Base-by-base conservation (phyloP, 1,139 yeast genomes). In the Candida gigantensis region DNA sequence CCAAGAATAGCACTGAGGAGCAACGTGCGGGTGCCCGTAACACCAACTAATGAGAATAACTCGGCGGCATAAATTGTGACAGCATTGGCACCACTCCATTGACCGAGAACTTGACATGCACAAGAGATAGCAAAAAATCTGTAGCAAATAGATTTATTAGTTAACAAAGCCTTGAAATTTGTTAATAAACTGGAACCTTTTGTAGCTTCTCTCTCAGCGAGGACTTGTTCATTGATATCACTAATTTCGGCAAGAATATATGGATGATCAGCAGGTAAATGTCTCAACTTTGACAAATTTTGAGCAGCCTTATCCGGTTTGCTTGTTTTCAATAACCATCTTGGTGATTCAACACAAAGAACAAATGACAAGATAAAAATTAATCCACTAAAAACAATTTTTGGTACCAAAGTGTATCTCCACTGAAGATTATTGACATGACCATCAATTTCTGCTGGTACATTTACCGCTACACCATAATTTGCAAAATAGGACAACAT, bases 81-180 rank as follows among this genome's bases (percentile, higher is more conserved):
- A 2, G 83, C 77, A 45, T 78, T 79, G 17, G 83, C 80, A 34
- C 85, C 85, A 30, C 78, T 64, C 76, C 82, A 77, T 58, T 79
- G 84, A 32, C 80, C 78, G 37, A 79, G 62, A 30, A 80, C 42
- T 47, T 78, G 80, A 13, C 77, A 63, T 32, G 62, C 50, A 31
- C 69, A 55, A 12, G 77, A 63, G 28, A 74, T 57, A 17, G 50
- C 54, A 28, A 74, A 55, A 51, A 80, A 70, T 51, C 77, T 62
- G 52, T 73, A 69, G 42, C 68, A 60, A 43, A 65, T 62, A 32
- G 68, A 66, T 43, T 52, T 65, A 36, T 57, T 65, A 2, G 57
- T 36, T 19, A 68, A 39, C 19, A 74, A 49, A 36, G 71, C 72
- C 38, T 53, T 60, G 24, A 68, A 34, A 28, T 50, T 53, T 11